Conservation (phyloP, 2,329 filamentous ascomycete genomes). For the Coniochaeta ligniaria region DNA sequence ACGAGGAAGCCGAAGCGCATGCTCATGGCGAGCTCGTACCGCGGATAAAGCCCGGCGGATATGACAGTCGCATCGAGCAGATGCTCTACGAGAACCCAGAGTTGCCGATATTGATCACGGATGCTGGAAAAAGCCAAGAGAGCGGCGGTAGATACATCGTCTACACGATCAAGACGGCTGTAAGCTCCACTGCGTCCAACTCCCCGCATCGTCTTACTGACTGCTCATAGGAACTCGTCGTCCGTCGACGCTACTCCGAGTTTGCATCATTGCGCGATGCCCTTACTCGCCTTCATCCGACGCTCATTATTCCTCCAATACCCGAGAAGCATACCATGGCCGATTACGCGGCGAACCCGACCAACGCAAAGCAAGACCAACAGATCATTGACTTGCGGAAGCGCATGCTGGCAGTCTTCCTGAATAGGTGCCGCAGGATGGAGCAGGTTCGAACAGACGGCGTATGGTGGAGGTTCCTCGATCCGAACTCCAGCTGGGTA, state of each 20-base stretch:
- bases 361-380: conserved; percentile 94
- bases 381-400: conserved; percentile 95
- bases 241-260: conserved; percentile 91
- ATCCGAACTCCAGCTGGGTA: conserved; percentile 98
- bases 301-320: conserved; percentile 90
- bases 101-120: conserved; percentile 82
- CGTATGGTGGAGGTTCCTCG: conserved; percentile 95
- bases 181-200: conserved; percentile 34
- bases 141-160: conserved; percentile 91
- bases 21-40: conserved; percentile 37
- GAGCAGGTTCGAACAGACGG: conserved; percentile 86
- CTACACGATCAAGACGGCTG: conserved; percentile 92
- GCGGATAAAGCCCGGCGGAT: conserved; percentile 73
- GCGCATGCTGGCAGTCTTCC: conserved; percentile 91
- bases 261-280: conserved; percentile 88
- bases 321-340: conserved; percentile 99
- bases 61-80: conserved; percentile 94
- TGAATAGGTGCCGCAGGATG: conserved; percentile 92
- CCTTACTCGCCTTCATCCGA: conserved; percentile 86
- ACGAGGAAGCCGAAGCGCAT: conserved; percentile 37
- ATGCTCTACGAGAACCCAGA: conserved; percentile 93
- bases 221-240: conserved; percentile 82
- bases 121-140: conserved; percentile 91
- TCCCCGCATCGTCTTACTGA: neutral
- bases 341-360: conserved; percentile 96